phyloP scores from a whole-genome alignment of 768 basidiomycete genomes.

The Suillus discolor region DNA sequence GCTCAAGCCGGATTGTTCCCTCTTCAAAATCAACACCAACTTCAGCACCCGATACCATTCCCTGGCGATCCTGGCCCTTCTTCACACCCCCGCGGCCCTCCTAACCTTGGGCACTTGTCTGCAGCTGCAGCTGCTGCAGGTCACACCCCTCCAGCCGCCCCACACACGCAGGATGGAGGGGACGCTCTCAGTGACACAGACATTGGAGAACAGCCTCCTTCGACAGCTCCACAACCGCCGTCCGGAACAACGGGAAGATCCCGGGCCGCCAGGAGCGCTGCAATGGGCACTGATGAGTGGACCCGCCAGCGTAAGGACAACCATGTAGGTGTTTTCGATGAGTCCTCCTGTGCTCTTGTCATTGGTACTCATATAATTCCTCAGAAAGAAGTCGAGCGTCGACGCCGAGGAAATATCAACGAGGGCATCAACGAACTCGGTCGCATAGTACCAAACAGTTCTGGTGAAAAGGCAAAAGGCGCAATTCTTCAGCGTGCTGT shows the following conservation, averaged over 20 bases:
- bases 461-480: conserved; percentile 88
- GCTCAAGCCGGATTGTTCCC: conserved; percentile 44
- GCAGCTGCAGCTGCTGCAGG: conserved; percentile 46
- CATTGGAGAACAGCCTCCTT: conserved; percentile 24
- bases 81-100: conserved; percentile 69
- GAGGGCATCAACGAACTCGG: conserved; percentile 94
- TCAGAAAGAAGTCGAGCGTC: conserved; percentile 98
- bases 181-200: conserved; percentile 31
- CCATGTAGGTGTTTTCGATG: conserved; percentile 52
- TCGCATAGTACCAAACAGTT: conserved; percentile 83
- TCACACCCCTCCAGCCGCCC: conserved; percentile 35
- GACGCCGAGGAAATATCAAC: conserved; percentile 94
- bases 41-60: conserved; percentile 26
- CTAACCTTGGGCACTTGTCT: conserved; percentile 61
- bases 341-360: background rate
- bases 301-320: conserved; percentile 80
- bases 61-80: conserved; percentile 68
- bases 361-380: conserved; percentile 3
- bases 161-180: conserved; percentile 22
- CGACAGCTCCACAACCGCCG: conserved; percentile 28
- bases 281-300: conserved; percentile 81
- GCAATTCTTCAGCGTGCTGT: conserved; percentile 87
- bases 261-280: conserved; percentile 56
- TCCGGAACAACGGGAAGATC: conserved; percentile 38
- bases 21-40: conserved; percentile 33